Conservation (phyloP, 805 yeast species). For the Candida argentea region DNA sequence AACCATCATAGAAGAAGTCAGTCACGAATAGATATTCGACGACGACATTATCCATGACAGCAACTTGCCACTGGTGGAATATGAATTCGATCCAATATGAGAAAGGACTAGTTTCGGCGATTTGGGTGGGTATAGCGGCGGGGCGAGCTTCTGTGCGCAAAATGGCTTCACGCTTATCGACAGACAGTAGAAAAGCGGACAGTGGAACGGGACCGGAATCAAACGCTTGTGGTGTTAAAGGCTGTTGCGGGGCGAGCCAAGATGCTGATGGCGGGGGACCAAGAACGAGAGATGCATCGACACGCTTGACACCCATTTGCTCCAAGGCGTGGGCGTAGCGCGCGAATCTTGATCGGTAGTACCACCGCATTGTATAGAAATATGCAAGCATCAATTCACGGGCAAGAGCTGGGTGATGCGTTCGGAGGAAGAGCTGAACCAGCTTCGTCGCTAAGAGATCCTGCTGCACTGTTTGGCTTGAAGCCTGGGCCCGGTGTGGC, state of each 20-base stretch:
- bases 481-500: conserved; percentile 37
- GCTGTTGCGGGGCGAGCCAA: conserved; percentile 11
- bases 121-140: conserved; percentile 68
- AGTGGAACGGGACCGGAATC: conserved; percentile 12
- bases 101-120: conserved; percentile 67
- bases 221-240: conserved; percentile 1
- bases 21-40: conserved; percentile 67
- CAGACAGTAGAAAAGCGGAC: conserved; percentile 41
- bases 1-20: conserved; percentile 54
- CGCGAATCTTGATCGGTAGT: conserved; percentile 69
- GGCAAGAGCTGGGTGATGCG: conserved; percentile 53
- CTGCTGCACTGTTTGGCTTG: conserved; percentile 69
- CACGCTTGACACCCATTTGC: conserved; percentile 42
- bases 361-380: conserved; percentile 86
- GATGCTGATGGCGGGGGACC: too few species aligned
- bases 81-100: conserved; percentile 64
- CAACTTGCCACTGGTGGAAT: conserved; percentile 61
- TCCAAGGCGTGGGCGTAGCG: conserved; percentile 68
- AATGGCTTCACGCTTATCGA: conserved; percentile 53
- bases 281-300: conserved; percentile 47
- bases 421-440: conserved; percentile 44
- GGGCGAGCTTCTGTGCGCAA: conserved; percentile 40
- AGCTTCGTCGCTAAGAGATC: conserved; percentile 55
- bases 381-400: conserved; percentile 71
- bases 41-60: conserved; percentile 64